A percentile compares a stretch with the other conserved stretches of the same genome.
These are phyloP conservation scores for Ganoderma resinaceum DNA, from an alignment of 1,284 basidiomycete species.

Conservation along the genomic window DNA sequence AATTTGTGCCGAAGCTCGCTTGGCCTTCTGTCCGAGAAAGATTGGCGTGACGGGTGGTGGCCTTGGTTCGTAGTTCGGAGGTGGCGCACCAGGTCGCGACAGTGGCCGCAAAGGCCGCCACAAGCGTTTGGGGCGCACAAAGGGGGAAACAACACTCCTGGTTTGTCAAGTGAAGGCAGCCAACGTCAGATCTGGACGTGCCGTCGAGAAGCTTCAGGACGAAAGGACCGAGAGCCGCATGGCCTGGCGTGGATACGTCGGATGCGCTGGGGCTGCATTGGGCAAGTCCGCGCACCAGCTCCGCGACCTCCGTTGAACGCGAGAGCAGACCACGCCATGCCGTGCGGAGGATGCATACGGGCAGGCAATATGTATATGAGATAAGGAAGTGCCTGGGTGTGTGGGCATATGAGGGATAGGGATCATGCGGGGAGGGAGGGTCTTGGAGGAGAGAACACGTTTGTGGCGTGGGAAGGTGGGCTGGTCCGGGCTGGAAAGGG, in stretches of 20 bases:
- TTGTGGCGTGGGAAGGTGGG: slow-evolving; percentile 31
- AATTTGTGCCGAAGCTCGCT: not conserved
- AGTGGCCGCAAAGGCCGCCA: not conserved
- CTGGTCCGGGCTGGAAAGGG: slow-evolving; percentile 2
- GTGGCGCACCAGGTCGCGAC: not conserved
- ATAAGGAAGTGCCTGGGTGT: not conserved
- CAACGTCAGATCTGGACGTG: not conserved
- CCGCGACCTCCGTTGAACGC: not conserved
- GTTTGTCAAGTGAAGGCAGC: not conserved
- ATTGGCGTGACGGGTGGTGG: not conserved
- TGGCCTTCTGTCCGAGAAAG: not conserved
- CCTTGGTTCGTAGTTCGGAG: not conserved
- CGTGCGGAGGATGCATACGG: not conserved
- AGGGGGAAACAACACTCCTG: not conserved
- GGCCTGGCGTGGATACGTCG: slow-evolving; percentile 5
- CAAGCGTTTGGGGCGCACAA: not conserved
- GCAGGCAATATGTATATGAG: not conserved
- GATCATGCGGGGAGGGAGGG: not conserved
- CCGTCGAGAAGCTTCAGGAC: not conserved
- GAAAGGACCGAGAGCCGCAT: not conserved
- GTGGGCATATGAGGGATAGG: not conserved
- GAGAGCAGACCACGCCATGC: not conserved
- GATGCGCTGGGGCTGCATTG: not conserved
- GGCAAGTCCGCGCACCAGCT: slow-evolving; percentile 1
- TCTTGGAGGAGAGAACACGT: not conserved